phyloP scores from a whole-genome alignment of 2,329 filamentous ascomycete species.

The Trichoderma cornu-damae region DNA sequence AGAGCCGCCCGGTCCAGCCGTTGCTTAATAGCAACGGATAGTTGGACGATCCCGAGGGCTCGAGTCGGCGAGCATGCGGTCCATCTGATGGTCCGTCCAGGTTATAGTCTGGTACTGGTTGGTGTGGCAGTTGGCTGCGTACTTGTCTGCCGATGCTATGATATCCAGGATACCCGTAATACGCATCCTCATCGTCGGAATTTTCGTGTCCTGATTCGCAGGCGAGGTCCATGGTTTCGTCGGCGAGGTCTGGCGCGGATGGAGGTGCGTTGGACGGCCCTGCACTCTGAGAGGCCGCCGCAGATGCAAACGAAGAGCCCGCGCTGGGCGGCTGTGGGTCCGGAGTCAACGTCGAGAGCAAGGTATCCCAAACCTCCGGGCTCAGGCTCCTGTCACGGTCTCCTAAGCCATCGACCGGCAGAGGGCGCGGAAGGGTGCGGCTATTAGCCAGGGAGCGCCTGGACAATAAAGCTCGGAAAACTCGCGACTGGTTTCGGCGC shows the following conservation, averaged over 20 bases:
- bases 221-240: slow-evolving; percentile 38
- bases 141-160: not conserved
- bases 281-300: slow-evolving; percentile 39
- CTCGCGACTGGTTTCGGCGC: slow-evolving; percentile 6
- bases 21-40: not conserved
- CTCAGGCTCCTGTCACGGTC: slow-evolving; percentile 81
- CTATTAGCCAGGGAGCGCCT: not conserved
- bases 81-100: slow-evolving; percentile 20
- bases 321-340: slow-evolving; percentile 76
- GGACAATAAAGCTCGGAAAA: not conserved
- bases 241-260: slow-evolving; percentile 33
- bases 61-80: not conserved
- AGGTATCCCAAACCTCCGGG: slow-evolving; percentile 73
- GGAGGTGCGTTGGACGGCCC: slow-evolving; percentile 38
- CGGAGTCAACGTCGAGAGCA: slow-evolving; percentile 73
- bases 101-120: slow-evolving; percentile 22
- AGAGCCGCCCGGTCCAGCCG: slow-evolving; percentile 25
- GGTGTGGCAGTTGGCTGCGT: not conserved
- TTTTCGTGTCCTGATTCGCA: slow-evolving; percentile 52
- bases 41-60: not conserved
- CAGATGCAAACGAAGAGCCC: slow-evolving; percentile 76
- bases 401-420: slow-evolving; percentile 64
- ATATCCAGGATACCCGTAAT: slow-evolving; percentile 32
- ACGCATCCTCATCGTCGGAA: slow-evolving; percentile 51
- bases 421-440: slow-evolving; percentile 11